Conservation (phyloP, 768 basidiomycete genomes). For the Leccinum incarnatum region DNA sequence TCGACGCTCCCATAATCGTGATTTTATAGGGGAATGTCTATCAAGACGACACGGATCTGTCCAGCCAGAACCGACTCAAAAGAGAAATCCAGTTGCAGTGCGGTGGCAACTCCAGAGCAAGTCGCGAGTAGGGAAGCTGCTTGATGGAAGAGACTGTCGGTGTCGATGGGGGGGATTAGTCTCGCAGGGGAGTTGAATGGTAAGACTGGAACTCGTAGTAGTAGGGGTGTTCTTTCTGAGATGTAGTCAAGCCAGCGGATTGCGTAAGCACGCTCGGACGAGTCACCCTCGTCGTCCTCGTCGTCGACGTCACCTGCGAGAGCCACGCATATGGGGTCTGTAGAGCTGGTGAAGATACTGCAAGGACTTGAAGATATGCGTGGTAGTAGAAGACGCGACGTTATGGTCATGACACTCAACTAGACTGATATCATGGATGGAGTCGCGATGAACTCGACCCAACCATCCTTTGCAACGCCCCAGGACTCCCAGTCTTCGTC, state of each 20-base stretch:
- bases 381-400: no score
- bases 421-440: no score
- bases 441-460: no score
- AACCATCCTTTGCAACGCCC: not conserved
- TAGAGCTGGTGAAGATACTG: no score
- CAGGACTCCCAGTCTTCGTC: constrained; percentile 5
- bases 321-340: no score
- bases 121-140: constrained; percentile 64
- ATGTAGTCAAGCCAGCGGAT: constrained; percentile 41
- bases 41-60: constrained; percentile 44
- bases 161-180: not conserved
- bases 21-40: constrained; percentile 68
- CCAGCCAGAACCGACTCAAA: constrained; percentile 34
- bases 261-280: constrained; percentile 38
- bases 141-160: constrained; percentile 44
- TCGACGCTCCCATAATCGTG: constrained; percentile 72
- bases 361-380: no score
- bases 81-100: constrained; percentile 52
- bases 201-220: no score
- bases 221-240: not conserved
- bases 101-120: constrained; percentile 62
- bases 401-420: no score
- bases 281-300: no score
- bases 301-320: no score
- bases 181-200: not conserved